These are phyloP conservation scores for Tricholoma furcatifolium DNA, from an alignment of 768 basidiomycete genomes.

Conservation along the genomic window DNA sequence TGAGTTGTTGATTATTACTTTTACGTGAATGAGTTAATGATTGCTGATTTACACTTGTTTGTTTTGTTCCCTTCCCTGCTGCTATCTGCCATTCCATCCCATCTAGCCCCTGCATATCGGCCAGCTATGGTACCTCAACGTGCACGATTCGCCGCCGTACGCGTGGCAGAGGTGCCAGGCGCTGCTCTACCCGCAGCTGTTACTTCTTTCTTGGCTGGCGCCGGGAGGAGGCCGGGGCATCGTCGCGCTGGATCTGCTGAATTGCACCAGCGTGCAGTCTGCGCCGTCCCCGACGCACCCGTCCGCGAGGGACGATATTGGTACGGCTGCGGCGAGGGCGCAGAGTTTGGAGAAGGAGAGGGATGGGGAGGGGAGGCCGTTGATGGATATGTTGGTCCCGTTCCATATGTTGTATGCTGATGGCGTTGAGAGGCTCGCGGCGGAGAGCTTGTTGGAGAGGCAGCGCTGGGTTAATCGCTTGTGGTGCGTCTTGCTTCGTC, in stretches of 20 bases:
- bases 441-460: slow-evolving; percentile 84
- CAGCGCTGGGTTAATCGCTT: slow-evolving; percentile 91
- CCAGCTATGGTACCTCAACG: slow-evolving; percentile 88
- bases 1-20: slow-evolving; percentile 33
- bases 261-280: slow-evolving; percentile 83
- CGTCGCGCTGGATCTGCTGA: slow-evolving; percentile 82
- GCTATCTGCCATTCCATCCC: too few relatives aligned
- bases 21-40: too few relatives aligned
- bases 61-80: too few relatives aligned
- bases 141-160: slow-evolving; percentile 78
- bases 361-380: slow-evolving; percentile 40
- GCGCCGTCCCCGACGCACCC: slow-evolving; percentile 82
- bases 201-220: slow-evolving; percentile 86
- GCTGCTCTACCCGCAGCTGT: slow-evolving; percentile 77
- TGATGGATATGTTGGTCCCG: slow-evolving; percentile 79
- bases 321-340: slow-evolving; percentile 73
- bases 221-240: slow-evolving; percentile 81
- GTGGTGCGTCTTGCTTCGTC: slow-evolving; percentile 54
- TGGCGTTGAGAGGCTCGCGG: slow-evolving; percentile 83
- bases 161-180: slow-evolving; percentile 83
- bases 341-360: slow-evolving; percentile 51
- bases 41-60: too few relatives aligned
- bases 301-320: slow-evolving; percentile 80
- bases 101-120: slow-evolving; percentile 89
- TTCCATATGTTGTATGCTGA: slow-evolving; percentile 91